Conservation (phyloP, 768 basidiomycete species). For the Lactifluus pinguis region DNA sequence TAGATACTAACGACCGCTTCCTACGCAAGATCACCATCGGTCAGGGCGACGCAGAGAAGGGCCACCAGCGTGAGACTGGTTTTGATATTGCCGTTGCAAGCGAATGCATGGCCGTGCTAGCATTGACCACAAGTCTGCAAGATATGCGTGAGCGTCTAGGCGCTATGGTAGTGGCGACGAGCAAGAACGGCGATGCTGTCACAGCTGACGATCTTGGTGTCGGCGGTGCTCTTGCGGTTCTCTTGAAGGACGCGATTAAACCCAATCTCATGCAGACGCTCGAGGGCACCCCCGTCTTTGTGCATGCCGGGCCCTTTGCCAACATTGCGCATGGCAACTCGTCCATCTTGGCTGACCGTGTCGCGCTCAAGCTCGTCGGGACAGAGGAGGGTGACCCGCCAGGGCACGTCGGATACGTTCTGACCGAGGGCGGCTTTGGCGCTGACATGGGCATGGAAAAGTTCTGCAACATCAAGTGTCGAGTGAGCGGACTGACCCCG, state of each 20-base stretch:
- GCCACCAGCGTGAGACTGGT: slow-evolving; percentile 79
- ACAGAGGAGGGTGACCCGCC: slow-evolving; percentile 83
- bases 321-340: slow-evolving; percentile 99
- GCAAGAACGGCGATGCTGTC: slow-evolving; percentile 82
- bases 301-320: slow-evolving; percentile 97
- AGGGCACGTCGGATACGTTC: slow-evolving; percentile 83
- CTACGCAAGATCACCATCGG: slow-evolving; percentile 90
- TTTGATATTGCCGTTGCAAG: slow-evolving; percentile 98
- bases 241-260: slow-evolving; percentile 99
- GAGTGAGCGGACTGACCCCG: slow-evolving; percentile 83
- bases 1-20: slow-evolving; percentile 97
- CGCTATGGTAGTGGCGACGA: slow-evolving; percentile 94
- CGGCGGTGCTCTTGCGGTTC: slow-evolving; percentile 88
- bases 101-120: slow-evolving; percentile 97
- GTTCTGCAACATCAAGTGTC: slow-evolving; percentile 99
- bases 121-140: slow-evolving; percentile 74
- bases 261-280: slow-evolving; percentile 98
- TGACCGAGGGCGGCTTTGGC: slow-evolving; percentile 98
- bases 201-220: slow-evolving; percentile 96
- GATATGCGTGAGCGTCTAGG: slow-evolving; percentile 93
- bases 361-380: slow-evolving; percentile 94
- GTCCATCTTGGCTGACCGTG: slow-evolving; percentile 94
- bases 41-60: slow-evolving; percentile 83
- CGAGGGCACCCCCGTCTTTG: slow-evolving; percentile 97
- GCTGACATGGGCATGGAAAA: slow-evolving; percentile 99